A percentile compares a stretch with the other conserved stretches of the same genome.
These are phyloP conservation scores for Yarrowia deformans DNA, from an alignment of 805 yeast genomes.

Conservation along the genomic window DNA sequence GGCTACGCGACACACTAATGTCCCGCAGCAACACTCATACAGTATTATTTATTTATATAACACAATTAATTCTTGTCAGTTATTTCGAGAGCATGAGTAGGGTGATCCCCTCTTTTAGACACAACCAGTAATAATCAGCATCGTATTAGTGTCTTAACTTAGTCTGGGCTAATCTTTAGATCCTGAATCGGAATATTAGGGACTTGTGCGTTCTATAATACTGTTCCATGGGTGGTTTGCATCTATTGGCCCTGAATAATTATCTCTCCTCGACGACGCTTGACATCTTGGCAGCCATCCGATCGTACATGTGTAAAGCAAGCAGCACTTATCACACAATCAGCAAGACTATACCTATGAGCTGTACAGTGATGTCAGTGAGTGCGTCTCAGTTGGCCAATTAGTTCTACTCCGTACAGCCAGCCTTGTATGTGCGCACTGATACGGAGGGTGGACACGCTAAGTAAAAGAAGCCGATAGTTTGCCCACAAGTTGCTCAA, in stretches of 20 bases:
- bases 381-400: neutral
- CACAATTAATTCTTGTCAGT: constrained; percentile 29
- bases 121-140: neutral
- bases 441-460: no score
- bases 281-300: neutral
- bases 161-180: neutral
- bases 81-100: neutral
- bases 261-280: neutral
- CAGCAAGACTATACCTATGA: neutral
- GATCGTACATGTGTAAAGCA: constrained; percentile 3
- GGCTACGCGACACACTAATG: neutral
- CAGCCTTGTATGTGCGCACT: no score
- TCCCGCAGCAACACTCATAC: constrained; percentile 5
- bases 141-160: constrained; percentile 6
- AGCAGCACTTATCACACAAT: neutral
- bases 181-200: neutral
- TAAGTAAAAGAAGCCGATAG: neutral
- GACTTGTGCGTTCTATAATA: neutral
- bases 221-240: neutral
- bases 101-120: neutral
- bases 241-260: neutral
- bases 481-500: neutral
- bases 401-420: neutral
- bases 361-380: constrained; percentile 16
- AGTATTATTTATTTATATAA: constrained; percentile 33